These are phyloP conservation scores for Colletotrichum aenigma DNA, from an alignment of 2,329 filamentous ascomycete species.

Conservation along the genomic window DNA sequence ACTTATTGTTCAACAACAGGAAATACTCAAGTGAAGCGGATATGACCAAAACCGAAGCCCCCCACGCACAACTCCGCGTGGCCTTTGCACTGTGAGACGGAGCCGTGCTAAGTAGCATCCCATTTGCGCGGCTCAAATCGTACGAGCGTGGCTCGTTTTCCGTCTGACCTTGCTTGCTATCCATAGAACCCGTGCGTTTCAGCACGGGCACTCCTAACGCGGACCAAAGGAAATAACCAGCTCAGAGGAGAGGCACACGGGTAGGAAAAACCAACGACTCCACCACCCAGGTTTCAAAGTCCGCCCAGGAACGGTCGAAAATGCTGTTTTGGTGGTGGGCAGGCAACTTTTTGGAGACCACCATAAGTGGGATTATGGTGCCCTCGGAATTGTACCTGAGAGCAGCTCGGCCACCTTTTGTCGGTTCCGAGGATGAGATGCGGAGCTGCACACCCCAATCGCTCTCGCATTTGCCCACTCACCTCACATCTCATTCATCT, in stretches of 20 bases:
- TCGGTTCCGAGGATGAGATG: not conserved
- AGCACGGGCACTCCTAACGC: not conserved
- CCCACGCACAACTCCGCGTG: not conserved
- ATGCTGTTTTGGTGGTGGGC: not conserved
- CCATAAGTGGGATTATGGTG: not conserved
- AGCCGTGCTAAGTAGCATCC: not conserved
- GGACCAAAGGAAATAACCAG: not conserved
- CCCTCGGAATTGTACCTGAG: not conserved
- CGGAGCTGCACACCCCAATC: not conserved
- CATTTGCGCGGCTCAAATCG: not conserved
- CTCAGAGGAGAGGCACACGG: not conserved
- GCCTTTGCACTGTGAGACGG: not conserved
- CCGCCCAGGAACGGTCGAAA: not conserved
- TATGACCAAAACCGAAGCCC: not conserved
- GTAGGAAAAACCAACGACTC: not conserved
- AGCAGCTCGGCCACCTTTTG: not conserved
- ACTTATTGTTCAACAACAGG: not conserved
- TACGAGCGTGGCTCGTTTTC: not conserved
- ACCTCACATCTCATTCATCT: not conserved
- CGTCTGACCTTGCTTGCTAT: not conserved
- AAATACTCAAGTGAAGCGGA: not conserved
- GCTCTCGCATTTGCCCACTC: not conserved
- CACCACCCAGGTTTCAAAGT: slow-evolving; percentile 8
- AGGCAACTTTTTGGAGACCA: not conserved
- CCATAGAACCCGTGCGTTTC: slow-evolving; percentile 7